Evolutionary conservation across 179 eudicot genomes (phyloP).

Genomic region (Sideroxylon spinosum): DNA sequence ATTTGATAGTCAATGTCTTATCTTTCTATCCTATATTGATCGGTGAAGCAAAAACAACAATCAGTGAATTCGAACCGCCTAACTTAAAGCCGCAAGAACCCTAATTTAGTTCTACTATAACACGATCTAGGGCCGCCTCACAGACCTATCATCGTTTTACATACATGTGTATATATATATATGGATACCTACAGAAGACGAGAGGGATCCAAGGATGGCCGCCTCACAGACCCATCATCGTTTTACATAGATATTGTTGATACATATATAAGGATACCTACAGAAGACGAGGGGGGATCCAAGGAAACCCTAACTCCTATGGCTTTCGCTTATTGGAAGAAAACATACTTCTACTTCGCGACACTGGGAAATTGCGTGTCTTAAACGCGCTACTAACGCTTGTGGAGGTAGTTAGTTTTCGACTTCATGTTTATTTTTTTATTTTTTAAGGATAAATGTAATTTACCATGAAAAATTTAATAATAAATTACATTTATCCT

Average conservation of each 20-base stretch:
- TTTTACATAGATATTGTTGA: not conserved
- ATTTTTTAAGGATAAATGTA: too few relatives aligned
- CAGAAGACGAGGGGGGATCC: not conserved
- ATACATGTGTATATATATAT: not conserved
- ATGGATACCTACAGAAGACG: too few relatives aligned
- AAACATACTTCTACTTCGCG: too few relatives aligned
- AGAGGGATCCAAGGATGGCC: too few relatives aligned
- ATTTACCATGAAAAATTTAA: too few relatives aligned
- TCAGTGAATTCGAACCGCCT: slow-evolving; percentile 1
- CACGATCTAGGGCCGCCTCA: not conserved
- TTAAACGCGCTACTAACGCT: too few relatives aligned
- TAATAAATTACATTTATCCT: too few relatives aligned
- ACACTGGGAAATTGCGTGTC: too few relatives aligned
- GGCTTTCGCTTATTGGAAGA: too few relatives aligned
- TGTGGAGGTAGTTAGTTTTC: too few relatives aligned
- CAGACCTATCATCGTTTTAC: not conserved
- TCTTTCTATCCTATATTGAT: not conserved
- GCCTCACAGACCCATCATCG: not conserved
- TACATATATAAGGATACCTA: not conserved
- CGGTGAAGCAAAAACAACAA: slow-evolving; percentile 13
- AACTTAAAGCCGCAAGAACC: not conserved
- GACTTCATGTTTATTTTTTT: too few relatives aligned
- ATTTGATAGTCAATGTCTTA: not conserved
- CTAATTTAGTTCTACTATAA: slow-evolving; percentile 4
- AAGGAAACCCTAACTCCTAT: too few relatives aligned